Evolutionary conservation across 108 stramenopile species (phyloP).

Genomic region (Aurantiochytrium sp.): DNA sequence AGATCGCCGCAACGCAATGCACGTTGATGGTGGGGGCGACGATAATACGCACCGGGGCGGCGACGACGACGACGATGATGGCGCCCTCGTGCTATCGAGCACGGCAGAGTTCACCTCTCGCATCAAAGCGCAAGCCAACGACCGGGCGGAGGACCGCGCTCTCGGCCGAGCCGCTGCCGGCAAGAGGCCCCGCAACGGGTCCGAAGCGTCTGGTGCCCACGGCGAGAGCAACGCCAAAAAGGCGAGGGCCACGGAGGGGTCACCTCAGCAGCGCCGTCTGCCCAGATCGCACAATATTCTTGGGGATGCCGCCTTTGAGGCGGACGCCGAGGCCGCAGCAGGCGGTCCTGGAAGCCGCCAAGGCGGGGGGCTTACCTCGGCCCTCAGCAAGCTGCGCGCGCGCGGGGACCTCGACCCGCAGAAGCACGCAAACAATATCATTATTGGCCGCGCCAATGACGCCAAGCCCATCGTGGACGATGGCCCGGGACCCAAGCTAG

Average conservation of each 20-base stretch:
- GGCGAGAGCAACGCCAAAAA: no score
- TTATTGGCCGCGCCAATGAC: background rate
- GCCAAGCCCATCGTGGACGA: background rate
- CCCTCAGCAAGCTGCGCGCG: background rate
- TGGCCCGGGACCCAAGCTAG: slow-evolving; percentile 63
- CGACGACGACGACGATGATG: background rate
- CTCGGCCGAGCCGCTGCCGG: no score
- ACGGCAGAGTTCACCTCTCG: background rate
- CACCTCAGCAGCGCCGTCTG: background rate
- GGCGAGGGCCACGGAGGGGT: no score
- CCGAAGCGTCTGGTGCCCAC: no score
- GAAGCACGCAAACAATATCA: background rate
- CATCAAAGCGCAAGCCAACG: background rate
- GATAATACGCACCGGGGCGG: no score
- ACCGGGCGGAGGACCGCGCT: no score
- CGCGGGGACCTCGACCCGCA: background rate
- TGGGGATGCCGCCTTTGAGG: background rate
- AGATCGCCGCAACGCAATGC: no score
- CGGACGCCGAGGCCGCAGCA: background rate
- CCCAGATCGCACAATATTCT: background rate
- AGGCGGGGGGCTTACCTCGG: background rate
- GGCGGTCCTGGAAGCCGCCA: background rate
- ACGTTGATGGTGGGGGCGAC: no score
- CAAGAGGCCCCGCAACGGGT: no score
- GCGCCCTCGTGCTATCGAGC: background rate